Percentiles rank a stretch among this genome's conserved stretches.
Conservation (phyloP, 306 rosid genomes). For the Malus orientalis region DNA sequence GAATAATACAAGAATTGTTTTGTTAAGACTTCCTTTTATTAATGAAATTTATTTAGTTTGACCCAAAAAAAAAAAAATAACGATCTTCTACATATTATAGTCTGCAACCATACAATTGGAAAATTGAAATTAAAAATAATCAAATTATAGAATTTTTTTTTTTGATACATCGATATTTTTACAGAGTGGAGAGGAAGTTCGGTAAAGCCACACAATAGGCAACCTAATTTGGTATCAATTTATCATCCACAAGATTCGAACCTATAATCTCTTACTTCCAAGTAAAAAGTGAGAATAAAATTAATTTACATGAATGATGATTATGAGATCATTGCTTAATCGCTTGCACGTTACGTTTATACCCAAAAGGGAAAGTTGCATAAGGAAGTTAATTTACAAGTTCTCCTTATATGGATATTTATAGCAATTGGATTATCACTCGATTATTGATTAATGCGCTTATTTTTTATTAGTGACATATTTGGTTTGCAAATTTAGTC, state of each 20-base stretch:
- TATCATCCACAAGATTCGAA: rapidly evolving
- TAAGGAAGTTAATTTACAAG: constrained; percentile 28
- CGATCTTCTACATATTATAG: background rate
- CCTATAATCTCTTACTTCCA: rapidly evolving
- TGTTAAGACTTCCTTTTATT: no score
- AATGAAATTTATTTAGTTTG: no score
- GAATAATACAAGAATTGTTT: no score
- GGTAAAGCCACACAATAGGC: rapidly evolving
- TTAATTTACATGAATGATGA: background rate
- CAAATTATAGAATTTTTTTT: background rate
- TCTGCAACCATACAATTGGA: background rate
- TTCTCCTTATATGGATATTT: constrained; percentile 24
- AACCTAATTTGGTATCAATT: no score
- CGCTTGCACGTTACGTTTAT: background rate
- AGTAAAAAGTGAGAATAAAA: no score
- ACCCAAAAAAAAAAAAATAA: no score
- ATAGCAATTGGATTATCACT: no score
- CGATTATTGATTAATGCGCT: no score
- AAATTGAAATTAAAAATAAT: background rate
- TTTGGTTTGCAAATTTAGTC: no score
- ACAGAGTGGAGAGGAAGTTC: rapidly evolving
- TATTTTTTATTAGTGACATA: no score
- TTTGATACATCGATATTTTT: no score
- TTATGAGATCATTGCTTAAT: background rate
- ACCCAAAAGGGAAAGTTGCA: background rate